Evolutionary conservation across 805 yeast species (phyloP), one percentile per base, ranked within the genome.

Genomic region (Lachancea quebecensis): DNA sequence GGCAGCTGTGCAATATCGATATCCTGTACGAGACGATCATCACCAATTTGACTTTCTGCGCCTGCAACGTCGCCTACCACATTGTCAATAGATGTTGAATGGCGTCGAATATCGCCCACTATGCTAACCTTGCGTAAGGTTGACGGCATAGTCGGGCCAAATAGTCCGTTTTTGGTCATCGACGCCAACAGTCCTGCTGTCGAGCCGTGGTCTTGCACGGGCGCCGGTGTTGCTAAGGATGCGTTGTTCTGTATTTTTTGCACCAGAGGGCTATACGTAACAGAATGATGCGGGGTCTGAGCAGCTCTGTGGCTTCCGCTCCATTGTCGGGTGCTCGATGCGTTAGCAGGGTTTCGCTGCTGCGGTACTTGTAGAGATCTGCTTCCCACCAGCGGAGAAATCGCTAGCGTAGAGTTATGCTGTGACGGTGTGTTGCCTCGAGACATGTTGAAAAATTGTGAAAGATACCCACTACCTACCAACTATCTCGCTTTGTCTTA

Each of bases 321-420:
- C 43, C 37, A 44, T 5, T 35, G 43, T 17, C 43, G 40, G 21
- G n/a, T 38, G 16, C 46, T 32, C 31, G 25, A 21, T 9, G n/a
- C 31, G 12, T 40, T 33, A 17, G 35, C 16, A 14, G 16, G 15
- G 31, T 31, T 39, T 17, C 42, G 39, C 25, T 27, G 39, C 14
- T 17, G 28, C 28, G 12, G 28, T 29, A 29, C 32, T 17, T 42
- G 45, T 18, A 32, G 14, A 8, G 34, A 21, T 21, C 41, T 30
- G 27, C 25, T 43, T 16, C 42, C 42, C 2, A 62, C 54, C 41
- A 61, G 38, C 0, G 93, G 91, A 2, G 90, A 82, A 25, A 85
- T 82, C 25, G 82, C 82, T 39, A 85, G 64, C 3, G 89, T 82
- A 1, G 91, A 83, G 50, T 77, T 82, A 59, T 81, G 84, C 52